Base-by-base conservation (phyloP, 371 early-diverging fungal genomes). In the Furculomyces boomerangus region DNA sequence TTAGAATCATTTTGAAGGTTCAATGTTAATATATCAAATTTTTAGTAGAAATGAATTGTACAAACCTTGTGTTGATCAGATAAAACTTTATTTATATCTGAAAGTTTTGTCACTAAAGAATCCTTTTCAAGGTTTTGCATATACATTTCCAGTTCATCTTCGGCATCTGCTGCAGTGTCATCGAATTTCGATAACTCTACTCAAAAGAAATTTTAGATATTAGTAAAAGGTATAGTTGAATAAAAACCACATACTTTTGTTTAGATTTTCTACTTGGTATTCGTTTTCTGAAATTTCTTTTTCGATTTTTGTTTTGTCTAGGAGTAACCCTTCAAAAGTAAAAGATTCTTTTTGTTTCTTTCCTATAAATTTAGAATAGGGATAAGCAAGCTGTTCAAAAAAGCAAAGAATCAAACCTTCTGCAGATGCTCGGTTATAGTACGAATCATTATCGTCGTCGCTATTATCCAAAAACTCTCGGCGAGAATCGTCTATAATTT, bases 101-200 rank as follows among this genome's bases (percentile, higher is more conserved):
- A 28, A 10, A 26, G 7, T 10, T 18, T 46, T 30, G 7, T 30
- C 13, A 18, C 51, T 22, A 27, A n/a, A 24, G 24, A n/a, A 22
- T 53, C 53, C 32, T 57, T 39, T 14, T 56, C 30, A 13, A 68
- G 53, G 10, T 51, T 29, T 25, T 24, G 35, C 69, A 68, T 62
- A 25, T 64, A 66, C 14, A 51, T 47, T 22, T 68, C 68, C 41
- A 68, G 57, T 35, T 64, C 66, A 30, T 66, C 66, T 7, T 16
- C 54, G 1, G 47, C 46, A 2, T 41, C 56, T 1, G 40, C 60
- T 0, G 7, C 41, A 10, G 44, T 35, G 10, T 18, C 46, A 14
- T 31, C 52, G 10, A 29, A 25, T 14, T n/a, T n/a, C 25, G 16
- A 30, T 29, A 35, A 18, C 46, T 10, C 20, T 41, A 2, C 18